phyloP scores from a whole-genome alignment of 1,139 yeast species.

The Pichia sp. region DNA sequence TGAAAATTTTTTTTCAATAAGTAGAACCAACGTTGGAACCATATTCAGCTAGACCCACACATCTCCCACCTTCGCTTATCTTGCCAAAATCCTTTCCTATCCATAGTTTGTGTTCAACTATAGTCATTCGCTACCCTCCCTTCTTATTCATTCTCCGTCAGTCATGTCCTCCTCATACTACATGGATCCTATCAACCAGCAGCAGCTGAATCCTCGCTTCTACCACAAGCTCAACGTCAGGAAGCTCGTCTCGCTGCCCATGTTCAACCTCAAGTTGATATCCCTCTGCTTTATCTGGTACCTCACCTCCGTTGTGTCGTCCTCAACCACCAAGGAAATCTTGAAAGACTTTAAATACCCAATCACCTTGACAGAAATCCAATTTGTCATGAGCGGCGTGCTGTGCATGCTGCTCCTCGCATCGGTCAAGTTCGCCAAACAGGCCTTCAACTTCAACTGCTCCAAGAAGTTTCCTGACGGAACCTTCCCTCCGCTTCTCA shows the following conservation, averaged over 20 bases:
- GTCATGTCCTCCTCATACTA: slow-evolving; percentile 5
- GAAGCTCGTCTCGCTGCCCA: slow-evolving; percentile 17
- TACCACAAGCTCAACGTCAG: slow-evolving; percentile 2
- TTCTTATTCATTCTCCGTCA: background rate
- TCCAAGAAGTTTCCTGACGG: slow-evolving; percentile 49
- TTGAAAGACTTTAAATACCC: slow-evolving; percentile 70
- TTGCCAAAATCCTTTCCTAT: background rate
- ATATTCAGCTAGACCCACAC: background rate
- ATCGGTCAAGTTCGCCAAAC: slow-evolving; percentile 20
- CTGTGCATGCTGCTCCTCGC: slow-evolving; percentile 40
- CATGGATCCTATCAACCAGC: slow-evolving; percentile 9
- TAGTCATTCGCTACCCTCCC: slow-evolving; percentile 3
- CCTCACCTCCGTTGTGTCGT: slow-evolving; percentile 71
- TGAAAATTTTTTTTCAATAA: too few relatives aligned
- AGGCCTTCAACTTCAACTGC: slow-evolving; percentile 1
- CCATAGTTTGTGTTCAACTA: background rate
- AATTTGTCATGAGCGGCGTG: slow-evolving; percentile 65
- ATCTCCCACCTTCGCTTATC: background rate
- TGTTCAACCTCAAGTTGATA: slow-evolving; percentile 30
- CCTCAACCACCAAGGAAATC: slow-evolving; percentile 75
- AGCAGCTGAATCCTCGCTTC: slow-evolving; percentile 6
- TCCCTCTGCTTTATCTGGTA: slow-evolving; percentile 72
- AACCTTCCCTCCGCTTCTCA: slow-evolving; percentile 45
- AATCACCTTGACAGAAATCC: slow-evolving; percentile 78
- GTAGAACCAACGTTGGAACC: too few relatives aligned